These are phyloP conservation scores for Lipomyces mesembrius DNA, from an alignment of 805 yeast species.

Conservation along the genomic window DNA sequence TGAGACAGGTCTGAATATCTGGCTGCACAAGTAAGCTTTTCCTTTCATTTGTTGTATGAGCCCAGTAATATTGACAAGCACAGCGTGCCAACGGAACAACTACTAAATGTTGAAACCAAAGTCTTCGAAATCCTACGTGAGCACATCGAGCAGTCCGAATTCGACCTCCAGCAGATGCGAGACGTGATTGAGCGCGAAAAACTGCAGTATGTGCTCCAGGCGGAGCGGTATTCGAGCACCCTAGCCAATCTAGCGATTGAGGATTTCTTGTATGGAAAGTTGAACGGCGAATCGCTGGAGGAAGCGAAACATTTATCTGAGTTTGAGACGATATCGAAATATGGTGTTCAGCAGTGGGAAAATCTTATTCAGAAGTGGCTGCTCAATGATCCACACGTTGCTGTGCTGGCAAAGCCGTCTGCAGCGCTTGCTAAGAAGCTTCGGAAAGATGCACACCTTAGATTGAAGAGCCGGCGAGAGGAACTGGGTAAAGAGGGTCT, in stretches of 20 bases:
- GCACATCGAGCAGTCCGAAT: constrained; percentile 54
- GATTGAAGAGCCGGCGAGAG: constrained; percentile 55
- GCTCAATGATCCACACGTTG: constrained; percentile 63
- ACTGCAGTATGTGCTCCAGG: constrained; percentile 53
- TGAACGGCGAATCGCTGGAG: constrained; percentile 61
- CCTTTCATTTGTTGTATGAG: background rate
- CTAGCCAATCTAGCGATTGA: constrained; percentile 70
- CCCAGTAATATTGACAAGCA: constrained; percentile 47
- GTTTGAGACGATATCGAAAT: constrained; percentile 59
- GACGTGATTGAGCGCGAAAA: constrained; percentile 70
- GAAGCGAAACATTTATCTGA: constrained; percentile 60
- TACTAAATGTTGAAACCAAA: constrained; percentile 58
- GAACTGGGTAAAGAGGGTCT: constrained; percentile 66
- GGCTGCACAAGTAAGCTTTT: constrained; percentile 21
- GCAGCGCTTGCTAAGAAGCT: constrained; percentile 56
- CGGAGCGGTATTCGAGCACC: constrained; percentile 40
- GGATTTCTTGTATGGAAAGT: constrained; percentile 79
- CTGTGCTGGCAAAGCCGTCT: constrained; percentile 77
- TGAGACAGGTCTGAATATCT: constrained; percentile 60
- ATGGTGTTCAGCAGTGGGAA: constrained; percentile 76
- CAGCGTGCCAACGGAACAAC: constrained; percentile 75
- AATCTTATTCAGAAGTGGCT: constrained; percentile 57
- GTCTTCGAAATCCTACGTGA: constrained; percentile 57
- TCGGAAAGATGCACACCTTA: constrained; percentile 57
- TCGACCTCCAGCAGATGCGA: constrained; percentile 68